phyloP scores from a whole-genome alignment of 305 asterid genomes.

The Petunia hybrid region DNA sequence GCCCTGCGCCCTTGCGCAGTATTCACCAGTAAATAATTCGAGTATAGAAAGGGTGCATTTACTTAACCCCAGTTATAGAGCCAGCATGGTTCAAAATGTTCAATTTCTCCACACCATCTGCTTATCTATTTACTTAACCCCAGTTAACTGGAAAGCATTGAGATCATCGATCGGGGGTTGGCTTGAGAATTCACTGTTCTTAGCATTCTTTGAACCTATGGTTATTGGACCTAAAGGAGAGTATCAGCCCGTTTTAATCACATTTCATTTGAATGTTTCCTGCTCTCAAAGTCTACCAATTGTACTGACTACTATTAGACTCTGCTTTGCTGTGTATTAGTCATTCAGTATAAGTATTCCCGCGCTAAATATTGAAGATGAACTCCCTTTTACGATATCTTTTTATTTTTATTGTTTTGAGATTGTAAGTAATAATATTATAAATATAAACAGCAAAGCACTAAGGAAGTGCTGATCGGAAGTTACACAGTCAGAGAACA shows the following conservation, averaged over 20 bases:
- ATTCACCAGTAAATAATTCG: not conserved
- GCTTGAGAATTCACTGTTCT: not conserved
- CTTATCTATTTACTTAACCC: not conserved
- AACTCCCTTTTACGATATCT: not conserved
- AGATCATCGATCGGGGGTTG: not conserved
- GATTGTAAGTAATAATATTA: no score
- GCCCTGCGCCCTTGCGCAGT: not conserved
- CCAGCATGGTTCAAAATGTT: not conserved
- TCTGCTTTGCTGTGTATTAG: not conserved
- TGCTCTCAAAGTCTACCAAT: not conserved
- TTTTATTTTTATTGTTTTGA: no score
- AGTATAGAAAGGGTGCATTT: not conserved
- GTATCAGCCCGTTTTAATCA: not conserved
- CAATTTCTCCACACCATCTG: not conserved
- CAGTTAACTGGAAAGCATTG: not conserved
- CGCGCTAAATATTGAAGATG: not conserved
- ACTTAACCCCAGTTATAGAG: not conserved
- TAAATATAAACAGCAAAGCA: no score
- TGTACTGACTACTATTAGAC: slow-evolving; percentile 12
- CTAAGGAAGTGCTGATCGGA: no score
- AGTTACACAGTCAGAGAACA: no score
- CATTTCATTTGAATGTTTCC: not conserved
- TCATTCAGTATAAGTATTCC: not conserved
- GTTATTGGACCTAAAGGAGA: not conserved
- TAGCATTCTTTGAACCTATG: not conserved